Evolutionary conservation across 2,329 filamentous ascomycete genomes (phyloP).

Genomic region (Exophiala bonariae): DNA sequence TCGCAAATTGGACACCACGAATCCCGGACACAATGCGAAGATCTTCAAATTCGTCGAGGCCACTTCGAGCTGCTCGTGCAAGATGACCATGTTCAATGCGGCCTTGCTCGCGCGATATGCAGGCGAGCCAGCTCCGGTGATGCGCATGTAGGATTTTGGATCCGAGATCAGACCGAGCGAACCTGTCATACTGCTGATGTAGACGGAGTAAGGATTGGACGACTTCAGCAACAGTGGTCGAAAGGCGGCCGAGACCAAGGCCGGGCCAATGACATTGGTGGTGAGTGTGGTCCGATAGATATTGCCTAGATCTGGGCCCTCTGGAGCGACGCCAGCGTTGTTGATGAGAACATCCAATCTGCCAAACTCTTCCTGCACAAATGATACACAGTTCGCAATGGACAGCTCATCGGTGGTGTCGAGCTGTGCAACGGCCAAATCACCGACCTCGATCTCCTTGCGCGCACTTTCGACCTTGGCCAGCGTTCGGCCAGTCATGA

Average conservation of each 20-base stretch:
- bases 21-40: conserved; percentile 47
- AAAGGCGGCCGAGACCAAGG: conserved; percentile 34
- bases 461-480: conserved; percentile 8
- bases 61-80: conserved; percentile 46
- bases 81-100: conserved; percentile 51
- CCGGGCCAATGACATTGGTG: conserved; percentile 39
- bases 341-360: conserved; percentile 37
- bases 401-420: conserved; percentile 33
- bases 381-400: conserved; percentile 30
- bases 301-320: conserved; percentile 12
- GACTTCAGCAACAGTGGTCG: conserved; percentile 36
- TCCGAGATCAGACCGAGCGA: conserved; percentile 22
- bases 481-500: conserved; percentile 13
- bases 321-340: conserved; percentile 32
- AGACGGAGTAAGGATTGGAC: conserved; percentile 33
- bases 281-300: conserved; percentile 32
- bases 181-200: conserved; percentile 36
- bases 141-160: conserved; percentile 23
- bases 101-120: conserved; percentile 27
- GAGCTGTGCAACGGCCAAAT: conserved; percentile 31
- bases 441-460: conserved; percentile 8
- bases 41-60: conserved; percentile 50
- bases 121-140: conserved; percentile 50
- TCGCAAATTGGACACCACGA: conserved; percentile 46
- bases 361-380: conserved; percentile 31